Evolutionary conservation across 106 monocot species (phyloP).

Genomic region (Xerophyta viscosa): DNA sequence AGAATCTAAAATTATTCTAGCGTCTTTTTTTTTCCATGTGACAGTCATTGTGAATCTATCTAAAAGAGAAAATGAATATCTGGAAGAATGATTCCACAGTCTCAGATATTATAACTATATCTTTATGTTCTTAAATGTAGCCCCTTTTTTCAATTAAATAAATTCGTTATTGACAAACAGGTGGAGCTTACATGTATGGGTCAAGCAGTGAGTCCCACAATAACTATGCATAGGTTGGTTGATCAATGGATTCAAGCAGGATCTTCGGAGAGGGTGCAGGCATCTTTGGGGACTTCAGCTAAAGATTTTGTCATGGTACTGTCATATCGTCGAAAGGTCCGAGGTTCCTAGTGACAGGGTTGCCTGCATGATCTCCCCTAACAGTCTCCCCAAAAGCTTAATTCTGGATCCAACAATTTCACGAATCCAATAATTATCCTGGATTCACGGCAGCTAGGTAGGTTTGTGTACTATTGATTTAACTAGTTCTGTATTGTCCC

Average conservation of each 20-base stretch:
- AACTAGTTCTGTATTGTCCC: no score
- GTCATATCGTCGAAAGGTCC: not conserved
- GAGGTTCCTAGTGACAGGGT: not conserved
- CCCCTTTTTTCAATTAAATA: not conserved
- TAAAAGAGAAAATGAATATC: no score
- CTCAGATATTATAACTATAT: no score
- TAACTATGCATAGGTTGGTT: slow-evolving; percentile 1
- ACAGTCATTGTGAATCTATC: no score
- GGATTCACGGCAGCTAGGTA: no score
- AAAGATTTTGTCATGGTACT: slow-evolving; percentile 6
- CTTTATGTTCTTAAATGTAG: no score
- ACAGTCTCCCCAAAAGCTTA: not conserved
- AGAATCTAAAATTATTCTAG: no score
- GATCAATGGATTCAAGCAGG: slow-evolving; percentile 1
- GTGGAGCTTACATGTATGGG: slow-evolving; percentile 3
- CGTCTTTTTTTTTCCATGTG: no score
- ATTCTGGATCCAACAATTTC: no score
- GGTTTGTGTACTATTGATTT: no score
- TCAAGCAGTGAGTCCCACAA: not conserved
- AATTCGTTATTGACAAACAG: not conserved
- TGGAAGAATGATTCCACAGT: no score
- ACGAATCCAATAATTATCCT: no score
- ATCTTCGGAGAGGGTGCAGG: not conserved
- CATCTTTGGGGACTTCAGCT: slow-evolving; percentile 4
- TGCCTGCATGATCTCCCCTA: not conserved